Conservation (phyloP, 805 yeast genomes). For the Debaryomyces maramus region DNA sequence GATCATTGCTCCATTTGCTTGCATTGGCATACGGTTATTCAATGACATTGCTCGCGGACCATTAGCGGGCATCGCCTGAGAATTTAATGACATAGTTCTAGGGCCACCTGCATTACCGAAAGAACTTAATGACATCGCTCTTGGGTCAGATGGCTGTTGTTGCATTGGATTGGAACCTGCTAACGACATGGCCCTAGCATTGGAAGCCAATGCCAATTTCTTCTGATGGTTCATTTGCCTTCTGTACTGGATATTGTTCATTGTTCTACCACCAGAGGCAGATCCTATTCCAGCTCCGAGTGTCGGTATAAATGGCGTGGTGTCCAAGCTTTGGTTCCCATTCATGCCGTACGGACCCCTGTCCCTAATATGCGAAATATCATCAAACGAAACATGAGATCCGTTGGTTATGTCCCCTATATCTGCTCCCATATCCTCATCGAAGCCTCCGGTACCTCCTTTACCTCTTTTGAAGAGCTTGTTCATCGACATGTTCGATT, state of each 20-base stretch:
- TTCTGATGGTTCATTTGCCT: slow-evolving; percentile 68
- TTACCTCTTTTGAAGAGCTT: slow-evolving; percentile 44
- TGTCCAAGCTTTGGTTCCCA: slow-evolving; percentile 42
- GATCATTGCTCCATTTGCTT: background rate
- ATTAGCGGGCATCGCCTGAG: slow-evolving; percentile 10
- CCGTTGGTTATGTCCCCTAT: slow-evolving; percentile 35
- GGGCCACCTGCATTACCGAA: slow-evolving; percentile 26
- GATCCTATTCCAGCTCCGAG: slow-evolving; percentile 36
- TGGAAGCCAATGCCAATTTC: slow-evolving; percentile 51
- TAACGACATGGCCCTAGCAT: slow-evolving; percentile 47
- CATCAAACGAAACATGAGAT: slow-evolving; percentile 56
- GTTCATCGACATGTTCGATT: slow-evolving; percentile 37
- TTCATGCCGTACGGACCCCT: slow-evolving; percentile 63
- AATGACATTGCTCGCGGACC: slow-evolving; percentile 23
- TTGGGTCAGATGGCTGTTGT: slow-evolving; percentile 19
- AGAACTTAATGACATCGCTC: slow-evolving; percentile 30
- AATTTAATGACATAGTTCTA: slow-evolving; percentile 46
- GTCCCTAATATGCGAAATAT: slow-evolving; percentile 61
- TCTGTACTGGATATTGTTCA: slow-evolving; percentile 61
- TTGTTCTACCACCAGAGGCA: slow-evolving; percentile 21
- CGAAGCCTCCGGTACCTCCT: slow-evolving; percentile 29
- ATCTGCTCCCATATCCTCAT: slow-evolving; percentile 40
- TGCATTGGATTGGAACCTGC: slow-evolving; percentile 35
- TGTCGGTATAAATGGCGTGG: slow-evolving; percentile 78
- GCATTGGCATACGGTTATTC: slow-evolving; percentile 9